phyloP scores from a whole-genome alignment of 2,329 filamentous ascomycete species.

The Diplodia seriata region DNA sequence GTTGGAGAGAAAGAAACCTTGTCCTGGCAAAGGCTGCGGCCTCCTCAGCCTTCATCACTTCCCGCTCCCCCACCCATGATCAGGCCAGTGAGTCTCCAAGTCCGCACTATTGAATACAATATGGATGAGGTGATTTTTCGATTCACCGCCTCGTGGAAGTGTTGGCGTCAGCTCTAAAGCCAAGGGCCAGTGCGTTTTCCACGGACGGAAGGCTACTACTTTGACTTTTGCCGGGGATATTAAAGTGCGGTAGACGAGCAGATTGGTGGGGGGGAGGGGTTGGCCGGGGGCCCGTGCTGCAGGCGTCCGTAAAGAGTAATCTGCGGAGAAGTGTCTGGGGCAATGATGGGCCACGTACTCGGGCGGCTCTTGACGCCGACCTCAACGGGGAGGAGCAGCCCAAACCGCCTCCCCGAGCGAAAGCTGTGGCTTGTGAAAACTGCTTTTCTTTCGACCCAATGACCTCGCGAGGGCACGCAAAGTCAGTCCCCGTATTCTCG shows the following conservation, averaged over 20 bases:
- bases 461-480: background rate
- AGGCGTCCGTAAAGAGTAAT: background rate
- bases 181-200: background rate
- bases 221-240: constrained; percentile 19
- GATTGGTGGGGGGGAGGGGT: background rate
- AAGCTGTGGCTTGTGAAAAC: background rate
- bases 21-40: background rate
- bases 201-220: constrained; percentile 4
- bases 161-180: constrained; percentile 10
- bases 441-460: background rate
- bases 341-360: background rate
- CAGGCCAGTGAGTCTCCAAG: background rate
- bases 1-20: background rate
- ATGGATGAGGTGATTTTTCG: background rate
- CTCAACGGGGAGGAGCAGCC: background rate
- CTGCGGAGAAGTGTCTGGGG: constrained; percentile 16
- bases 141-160: background rate
- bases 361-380: constrained; percentile 5
- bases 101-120: background rate
- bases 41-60: background rate
- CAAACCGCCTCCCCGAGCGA: background rate
- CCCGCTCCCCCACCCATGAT: background rate
- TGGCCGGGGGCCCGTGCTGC: background rate
- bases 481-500: background rate
- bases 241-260: constrained; percentile 13